phyloP scores from a whole-genome alignment of 495 filamentous ascomycete genomes.

The Podospora bellae-mahoneyi region DNA sequence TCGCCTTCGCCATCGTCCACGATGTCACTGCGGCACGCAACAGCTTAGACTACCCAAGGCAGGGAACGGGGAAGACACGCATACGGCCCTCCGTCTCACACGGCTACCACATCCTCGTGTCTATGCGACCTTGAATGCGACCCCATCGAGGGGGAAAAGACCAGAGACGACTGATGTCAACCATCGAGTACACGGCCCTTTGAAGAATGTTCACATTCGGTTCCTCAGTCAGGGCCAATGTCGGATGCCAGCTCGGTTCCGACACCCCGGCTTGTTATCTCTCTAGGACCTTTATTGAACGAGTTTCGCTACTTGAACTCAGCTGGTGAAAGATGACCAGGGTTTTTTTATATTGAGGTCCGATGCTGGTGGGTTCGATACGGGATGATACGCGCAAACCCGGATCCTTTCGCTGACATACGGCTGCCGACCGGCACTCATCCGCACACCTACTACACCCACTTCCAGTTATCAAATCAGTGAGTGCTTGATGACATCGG shows the following conservation, averaged over 20 bases:
- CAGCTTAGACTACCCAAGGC: background rate
- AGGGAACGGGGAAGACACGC: slow-evolving; percentile 3
- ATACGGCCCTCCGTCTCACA: background rate
- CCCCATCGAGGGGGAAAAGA: background rate
- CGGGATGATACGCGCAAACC: slow-evolving; percentile 11
- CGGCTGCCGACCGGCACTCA: background rate
- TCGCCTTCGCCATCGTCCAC: background rate
- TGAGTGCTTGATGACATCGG: background rate
- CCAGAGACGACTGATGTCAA: background rate
- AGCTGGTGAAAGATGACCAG: slow-evolving; percentile 9
- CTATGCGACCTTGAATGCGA: slow-evolving; percentile 2
- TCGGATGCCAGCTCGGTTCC: slow-evolving; percentile 1
- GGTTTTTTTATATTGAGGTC: slow-evolving; percentile 3
- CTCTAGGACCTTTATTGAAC: background rate
- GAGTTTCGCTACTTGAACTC: background rate
- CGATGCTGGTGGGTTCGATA: background rate
- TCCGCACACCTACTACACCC: background rate
- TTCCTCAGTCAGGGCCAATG: background rate
- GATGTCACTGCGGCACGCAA: slow-evolving; percentile 8
- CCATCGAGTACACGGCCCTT: background rate
- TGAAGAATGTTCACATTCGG: background rate
- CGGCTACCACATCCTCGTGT: background rate
- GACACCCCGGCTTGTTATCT: background rate
- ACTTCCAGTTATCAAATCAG: background rate
- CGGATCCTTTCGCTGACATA: slow-evolving; percentile 7